These are phyloP conservation scores for Phytophthora crassamura DNA, from an alignment of 352 stramenopile species.

Conservation along the genomic window DNA sequence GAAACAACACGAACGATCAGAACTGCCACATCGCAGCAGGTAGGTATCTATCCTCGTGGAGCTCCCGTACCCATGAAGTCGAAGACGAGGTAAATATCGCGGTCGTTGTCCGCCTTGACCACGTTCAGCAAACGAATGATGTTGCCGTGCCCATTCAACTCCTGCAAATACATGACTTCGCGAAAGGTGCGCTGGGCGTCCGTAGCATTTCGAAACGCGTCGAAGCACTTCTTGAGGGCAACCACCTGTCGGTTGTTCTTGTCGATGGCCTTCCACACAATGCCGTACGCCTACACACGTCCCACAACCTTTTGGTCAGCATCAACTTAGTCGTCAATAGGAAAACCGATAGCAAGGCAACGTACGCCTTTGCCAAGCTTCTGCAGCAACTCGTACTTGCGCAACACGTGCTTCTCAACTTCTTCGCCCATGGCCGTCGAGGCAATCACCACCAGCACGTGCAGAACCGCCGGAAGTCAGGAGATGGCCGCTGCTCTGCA, in stretches of 20 bases:
- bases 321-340: conserved; percentile 2
- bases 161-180: conserved; percentile 97
- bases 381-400: conserved; percentile 94
- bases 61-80: conserved; percentile 93
- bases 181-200: conserved; percentile 96
- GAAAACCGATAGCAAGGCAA: conserved; percentile 5
- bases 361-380: conserved; percentile 93
- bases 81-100: conserved; percentile 97
- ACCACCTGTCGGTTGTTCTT: conserved; percentile 91
- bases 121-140: conserved; percentile 95
- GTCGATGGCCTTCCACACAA: conserved; percentile 97
- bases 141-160: conserved; percentile 92
- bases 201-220: conserved; percentile 95
- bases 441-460: not conserved
- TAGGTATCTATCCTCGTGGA: not conserved
- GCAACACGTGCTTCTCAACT: conserved; percentile 93
- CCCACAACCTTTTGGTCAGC: conserved; percentile 10
- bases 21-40: not conserved
- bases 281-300: conserved; percentile 88
- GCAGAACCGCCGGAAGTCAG: conserved; percentile 13
- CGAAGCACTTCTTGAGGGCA: conserved; percentile 97
- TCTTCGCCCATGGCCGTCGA: conserved; percentile 86
- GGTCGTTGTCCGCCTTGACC: conserved; percentile 95
- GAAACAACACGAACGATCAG: conserved; percentile 3
- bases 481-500: conserved; percentile 6